A percentile compares a stretch with the other conserved stretches of the same genome.
Conservation (phyloP, 2,329 filamentous ascomycete species). For the Stachybotrys chlorohalonatus region DNA sequence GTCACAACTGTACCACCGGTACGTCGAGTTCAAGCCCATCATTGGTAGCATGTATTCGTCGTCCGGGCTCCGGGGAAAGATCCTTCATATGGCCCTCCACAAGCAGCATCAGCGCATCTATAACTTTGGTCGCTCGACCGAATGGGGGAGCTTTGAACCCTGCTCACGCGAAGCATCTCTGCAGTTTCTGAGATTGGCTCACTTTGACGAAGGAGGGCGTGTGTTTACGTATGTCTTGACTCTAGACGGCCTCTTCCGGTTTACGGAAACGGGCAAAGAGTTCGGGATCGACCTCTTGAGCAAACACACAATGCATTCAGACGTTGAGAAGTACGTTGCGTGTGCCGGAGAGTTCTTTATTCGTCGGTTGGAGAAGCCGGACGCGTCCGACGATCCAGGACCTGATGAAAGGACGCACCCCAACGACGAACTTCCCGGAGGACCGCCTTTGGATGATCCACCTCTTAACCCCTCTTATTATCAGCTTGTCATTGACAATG, state of each 20-base stretch:
- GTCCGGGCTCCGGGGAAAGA: slow-evolving; percentile 65
- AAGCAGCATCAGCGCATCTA: slow-evolving; percentile 87
- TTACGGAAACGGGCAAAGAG: slow-evolving; percentile 92
- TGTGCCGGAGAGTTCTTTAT: slow-evolving; percentile 93
- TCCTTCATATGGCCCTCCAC: slow-evolving; percentile 78
- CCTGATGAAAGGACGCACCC: slow-evolving; percentile 43
- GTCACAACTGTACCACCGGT: slow-evolving; percentile 74
- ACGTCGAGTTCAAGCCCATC: slow-evolving; percentile 86
- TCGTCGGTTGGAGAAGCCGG: slow-evolving; percentile 50
- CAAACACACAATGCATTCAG: slow-evolving; percentile 96
- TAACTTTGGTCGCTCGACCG: slow-evolving; percentile 71
- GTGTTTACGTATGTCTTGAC: slow-evolving; percentile 91
- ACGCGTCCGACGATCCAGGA: slow-evolving; percentile 31
- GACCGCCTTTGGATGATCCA: slow-evolving; percentile 32
- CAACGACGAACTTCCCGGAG: slow-evolving; percentile 34
- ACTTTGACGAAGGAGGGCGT: slow-evolving; percentile 77
- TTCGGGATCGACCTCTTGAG: slow-evolving; percentile 88
- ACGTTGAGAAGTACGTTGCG: slow-evolving; percentile 84
- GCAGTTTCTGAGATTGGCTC: slow-evolving; percentile 76
- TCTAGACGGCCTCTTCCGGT: slow-evolving; percentile 75
- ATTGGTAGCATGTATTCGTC: slow-evolving; percentile 82
- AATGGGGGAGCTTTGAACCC: slow-evolving; percentile 58
- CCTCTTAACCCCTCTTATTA: slow-evolving; percentile 51
- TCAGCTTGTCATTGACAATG: slow-evolving; percentile 89
- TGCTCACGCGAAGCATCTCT: slow-evolving; percentile 63